Evolutionary conservation across 2,329 filamentous ascomycete genomes (phyloP).

Genomic region (Teratosphaeria nubilosa): DNA sequence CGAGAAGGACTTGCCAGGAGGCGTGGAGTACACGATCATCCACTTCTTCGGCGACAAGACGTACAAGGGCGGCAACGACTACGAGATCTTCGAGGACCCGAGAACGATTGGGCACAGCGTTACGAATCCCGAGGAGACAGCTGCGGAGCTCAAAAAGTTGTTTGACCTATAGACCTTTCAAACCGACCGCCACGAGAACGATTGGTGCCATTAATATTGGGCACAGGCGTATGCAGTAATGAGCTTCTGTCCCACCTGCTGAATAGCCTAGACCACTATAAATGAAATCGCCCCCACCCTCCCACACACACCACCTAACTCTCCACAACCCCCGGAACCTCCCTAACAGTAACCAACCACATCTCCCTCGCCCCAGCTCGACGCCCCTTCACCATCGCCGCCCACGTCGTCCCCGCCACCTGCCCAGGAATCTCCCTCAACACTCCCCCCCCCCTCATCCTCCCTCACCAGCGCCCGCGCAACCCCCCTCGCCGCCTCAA

Average conservation of each 20-base stretch:
- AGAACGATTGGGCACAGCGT: constrained; percentile 82
- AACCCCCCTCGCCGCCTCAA: neutral
- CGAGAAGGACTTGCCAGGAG: constrained; percentile 56
- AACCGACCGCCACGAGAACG: neutral
- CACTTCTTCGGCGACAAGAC: constrained; percentile 99
- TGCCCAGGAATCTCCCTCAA: neutral
- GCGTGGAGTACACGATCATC: constrained; percentile 71
- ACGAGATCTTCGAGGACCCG: constrained; percentile 77
- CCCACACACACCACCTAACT: neutral
- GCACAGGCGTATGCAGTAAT: neutral
- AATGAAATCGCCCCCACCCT: neutral
- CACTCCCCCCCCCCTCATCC: neutral
- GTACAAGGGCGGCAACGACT: constrained; percentile 83
- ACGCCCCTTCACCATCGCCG: neutral
- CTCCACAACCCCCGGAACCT: neutral
- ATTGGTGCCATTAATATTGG: neutral
- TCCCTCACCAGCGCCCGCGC: neutral
- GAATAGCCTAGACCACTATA: neutral
- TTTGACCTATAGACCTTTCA: constrained; percentile 40
- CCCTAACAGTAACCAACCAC: neutral
- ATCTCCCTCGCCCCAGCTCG: neutral
- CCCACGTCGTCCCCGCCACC: neutral
- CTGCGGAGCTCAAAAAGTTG: constrained; percentile 66
- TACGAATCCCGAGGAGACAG: constrained; percentile 70
- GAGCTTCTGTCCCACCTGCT: neutral